Conservation (phyloP, 495 filamentous ascomycete genomes). For the Hypoxylon trugodes region DNA sequence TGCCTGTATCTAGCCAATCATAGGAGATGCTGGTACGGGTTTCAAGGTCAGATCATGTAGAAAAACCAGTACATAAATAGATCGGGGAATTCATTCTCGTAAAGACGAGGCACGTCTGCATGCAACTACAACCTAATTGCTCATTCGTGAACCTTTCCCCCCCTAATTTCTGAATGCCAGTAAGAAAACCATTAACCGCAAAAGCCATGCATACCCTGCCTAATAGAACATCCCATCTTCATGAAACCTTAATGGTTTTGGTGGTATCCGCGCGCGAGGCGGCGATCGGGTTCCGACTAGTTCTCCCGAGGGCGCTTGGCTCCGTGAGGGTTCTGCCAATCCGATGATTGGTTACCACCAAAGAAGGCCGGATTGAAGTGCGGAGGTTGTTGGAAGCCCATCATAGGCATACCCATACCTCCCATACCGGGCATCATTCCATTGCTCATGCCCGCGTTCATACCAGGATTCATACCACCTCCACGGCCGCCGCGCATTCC, state of each 20-base stretch:
- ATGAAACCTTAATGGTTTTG: no score
- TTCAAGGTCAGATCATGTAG: no score
- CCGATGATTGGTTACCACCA: conserved; percentile 61
- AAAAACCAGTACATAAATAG: conserved; percentile 3
- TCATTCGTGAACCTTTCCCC: background rate
- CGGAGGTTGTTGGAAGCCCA: conserved; percentile 73
- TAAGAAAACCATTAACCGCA: background rate
- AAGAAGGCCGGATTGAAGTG: conserved; percentile 89
- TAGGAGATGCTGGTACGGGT: no score
- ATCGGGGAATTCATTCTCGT: background rate
- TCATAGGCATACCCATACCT: conserved; percentile 66
- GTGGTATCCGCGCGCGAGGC: no score
- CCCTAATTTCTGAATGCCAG: background rate
- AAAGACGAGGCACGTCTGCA: background rate
- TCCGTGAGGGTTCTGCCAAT: conserved; percentile 82
- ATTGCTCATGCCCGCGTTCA: conserved; percentile 58
- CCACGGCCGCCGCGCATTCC: conserved; percentile 79
- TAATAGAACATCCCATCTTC: no score
- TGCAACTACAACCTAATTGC: background rate
- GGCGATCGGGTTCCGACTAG: conserved; percentile 40
- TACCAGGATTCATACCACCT: conserved; percentile 62
- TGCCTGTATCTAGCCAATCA: no score
- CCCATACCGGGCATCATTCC: conserved; percentile 64
- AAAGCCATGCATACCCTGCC: background rate
- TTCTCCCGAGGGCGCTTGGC: conserved; percentile 80